Evolutionary conservation across 1,139 yeast species (phyloP), one percentile per base, ranked within the genome.

Genomic region (Diutina sp.): DNA sequence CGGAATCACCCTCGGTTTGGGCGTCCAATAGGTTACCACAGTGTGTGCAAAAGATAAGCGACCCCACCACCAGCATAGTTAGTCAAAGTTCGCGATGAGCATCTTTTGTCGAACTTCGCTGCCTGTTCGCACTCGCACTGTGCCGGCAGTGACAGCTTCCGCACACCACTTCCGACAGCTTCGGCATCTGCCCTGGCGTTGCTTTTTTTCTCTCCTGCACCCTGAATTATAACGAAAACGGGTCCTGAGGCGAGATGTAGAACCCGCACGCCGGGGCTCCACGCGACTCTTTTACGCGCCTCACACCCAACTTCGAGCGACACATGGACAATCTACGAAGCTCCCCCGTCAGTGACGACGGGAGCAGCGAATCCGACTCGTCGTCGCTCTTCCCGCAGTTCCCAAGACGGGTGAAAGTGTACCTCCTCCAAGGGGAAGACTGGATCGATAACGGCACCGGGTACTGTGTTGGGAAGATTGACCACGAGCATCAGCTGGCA

Each of bases 361-460:
- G 46, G 25, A 44, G 46, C 46, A n/a, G 25, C 25, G 53, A 50
- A 25, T 4, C 41, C 29, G 53, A 32, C n/a, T 5, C 53, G 29
- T 21, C 32, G 25, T 8, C 44, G 8, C 50, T 46, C 25, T 46
- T 28, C 25, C 51, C 35, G 6, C 51, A 47, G 35, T 28, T 14
- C 1, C 87, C 90, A 6, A 79, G 91, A 66, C 74, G 98, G 61
- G 99, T 91, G 56, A 93, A 91, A 68, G 95, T 93, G 25, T 93
- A 93, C 66, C 77, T 88, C 44, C 73, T 93, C 56, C 84, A 83
- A 56, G 86, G 87, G 46, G 91, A 87, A 58, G 87, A 82, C 64
- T 93, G 99, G 99, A 75, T 84, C 53, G 98, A 91, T 67, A 83
- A 87, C 57, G 99, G 98, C 16, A 90, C 97, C 0, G 99, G 99